phyloP scores from a whole-genome alignment of 2,329 filamentous ascomycete species.

The Neoscytalidium dimidiatum region DNA sequence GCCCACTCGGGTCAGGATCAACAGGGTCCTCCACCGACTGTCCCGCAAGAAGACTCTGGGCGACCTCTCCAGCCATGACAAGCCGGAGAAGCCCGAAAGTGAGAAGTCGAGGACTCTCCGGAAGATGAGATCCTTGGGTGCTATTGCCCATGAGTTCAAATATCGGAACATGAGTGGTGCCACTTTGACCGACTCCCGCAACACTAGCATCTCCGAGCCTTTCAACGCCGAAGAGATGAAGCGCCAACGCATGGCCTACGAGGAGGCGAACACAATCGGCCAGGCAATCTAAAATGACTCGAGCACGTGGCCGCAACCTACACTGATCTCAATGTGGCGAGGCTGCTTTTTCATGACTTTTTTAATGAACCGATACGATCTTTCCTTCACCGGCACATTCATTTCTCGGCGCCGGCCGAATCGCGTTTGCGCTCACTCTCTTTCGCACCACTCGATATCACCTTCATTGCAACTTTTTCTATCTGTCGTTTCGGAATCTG shows the following conservation, averaged over 20 bases:
- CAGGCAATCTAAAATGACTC: slow-evolving; percentile 12
- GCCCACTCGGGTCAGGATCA: slow-evolving; percentile 48
- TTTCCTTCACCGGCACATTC: slow-evolving; percentile 5
- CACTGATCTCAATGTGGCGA: not conserved
- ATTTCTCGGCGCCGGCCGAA: not conserved
- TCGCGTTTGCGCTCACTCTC: not conserved
- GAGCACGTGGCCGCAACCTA: not conserved
- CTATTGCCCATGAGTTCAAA: slow-evolving; percentile 27
- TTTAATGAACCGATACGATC: slow-evolving; percentile 17
- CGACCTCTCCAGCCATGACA: not conserved
- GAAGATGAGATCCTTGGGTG: slow-evolving; percentile 35
- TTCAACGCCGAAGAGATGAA: slow-evolving; percentile 41
- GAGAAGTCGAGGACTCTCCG: slow-evolving; percentile 34
- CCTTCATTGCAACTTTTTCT: slow-evolving; percentile 3
- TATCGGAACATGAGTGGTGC: slow-evolving; percentile 18
- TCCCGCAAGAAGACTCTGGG: slow-evolving; percentile 11
- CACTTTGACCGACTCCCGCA: slow-evolving; percentile 9
- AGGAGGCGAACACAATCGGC: slow-evolving; percentile 26
- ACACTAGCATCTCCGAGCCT: slow-evolving; percentile 32
- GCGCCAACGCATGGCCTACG: slow-evolving; percentile 37
- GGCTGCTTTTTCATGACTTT: slow-evolving; percentile 13
- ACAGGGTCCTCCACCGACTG: not conserved
- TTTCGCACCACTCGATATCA: slow-evolving; percentile 1
- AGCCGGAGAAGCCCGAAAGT: slow-evolving; percentile 23
- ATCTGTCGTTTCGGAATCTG: not conserved